phyloP scores from a whole-genome alignment of 2,329 filamentous ascomycete species.

The Aureobasidium sp. region DNA sequence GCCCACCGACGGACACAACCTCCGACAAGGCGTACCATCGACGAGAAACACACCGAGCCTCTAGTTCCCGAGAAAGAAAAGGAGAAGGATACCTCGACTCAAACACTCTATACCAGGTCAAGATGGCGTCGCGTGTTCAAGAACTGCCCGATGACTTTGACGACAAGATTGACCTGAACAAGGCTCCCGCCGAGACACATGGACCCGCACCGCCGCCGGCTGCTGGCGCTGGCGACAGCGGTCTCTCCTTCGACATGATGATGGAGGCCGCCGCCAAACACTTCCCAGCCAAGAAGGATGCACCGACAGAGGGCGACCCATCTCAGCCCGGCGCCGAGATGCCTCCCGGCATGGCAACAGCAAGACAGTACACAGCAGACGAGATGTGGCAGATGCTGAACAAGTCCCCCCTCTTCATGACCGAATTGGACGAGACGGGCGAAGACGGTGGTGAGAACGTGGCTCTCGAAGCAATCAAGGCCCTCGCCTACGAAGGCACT shows the following conservation, averaged over 20 bases:
- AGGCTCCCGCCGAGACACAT: constrained; percentile 18
- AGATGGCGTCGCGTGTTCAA: constrained; percentile 28
- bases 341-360: constrained; percentile 50
- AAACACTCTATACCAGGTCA: background rate
- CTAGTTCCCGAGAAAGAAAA: background rate
- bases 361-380: constrained; percentile 48
- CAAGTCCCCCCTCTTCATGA: constrained; percentile 88
- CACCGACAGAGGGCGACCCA: constrained; percentile 13
- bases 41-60: background rate
- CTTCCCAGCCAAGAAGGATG: constrained; percentile 14
- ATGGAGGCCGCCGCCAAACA: constrained; percentile 5
- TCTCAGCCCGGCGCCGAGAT: constrained; percentile 35
- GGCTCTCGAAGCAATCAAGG: constrained; percentile 76
- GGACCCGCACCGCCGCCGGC: constrained; percentile 17
- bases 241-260: constrained; percentile 27
- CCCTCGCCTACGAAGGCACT: constrained; percentile 87
- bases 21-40: background rate
- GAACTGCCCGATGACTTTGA: constrained; percentile 44
- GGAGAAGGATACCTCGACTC: background rate
- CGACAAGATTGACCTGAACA: constrained; percentile 34
- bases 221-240: constrained; percentile 24
- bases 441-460: constrained; percentile 63
- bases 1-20: too few relatives aligned
- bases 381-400: constrained; percentile 58
- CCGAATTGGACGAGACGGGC: constrained; percentile 57